Evolutionary conservation across 306 rosid genomes (phyloP).

Genomic region (Malus sylvestris): DNA sequence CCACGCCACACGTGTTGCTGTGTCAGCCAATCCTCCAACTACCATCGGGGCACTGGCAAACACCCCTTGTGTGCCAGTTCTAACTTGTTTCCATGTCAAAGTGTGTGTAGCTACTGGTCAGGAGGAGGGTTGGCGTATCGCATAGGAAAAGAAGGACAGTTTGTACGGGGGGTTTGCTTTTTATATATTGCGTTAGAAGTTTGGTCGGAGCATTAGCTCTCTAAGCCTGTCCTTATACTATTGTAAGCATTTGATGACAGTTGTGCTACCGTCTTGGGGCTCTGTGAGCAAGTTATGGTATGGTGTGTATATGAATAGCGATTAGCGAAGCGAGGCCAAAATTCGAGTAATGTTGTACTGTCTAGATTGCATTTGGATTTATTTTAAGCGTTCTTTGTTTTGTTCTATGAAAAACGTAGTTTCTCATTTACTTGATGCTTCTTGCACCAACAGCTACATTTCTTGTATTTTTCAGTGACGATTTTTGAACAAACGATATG

Average conservation of each 20-base stretch:
- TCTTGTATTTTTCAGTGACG: neutral
- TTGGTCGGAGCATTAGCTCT: constrained; percentile 38
- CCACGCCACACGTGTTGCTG: constrained; percentile 41
- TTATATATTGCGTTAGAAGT: constrained; percentile 32
- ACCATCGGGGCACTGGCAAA: constrained; percentile 80
- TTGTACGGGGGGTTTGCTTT: constrained; percentile 37
- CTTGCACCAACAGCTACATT: neutral
- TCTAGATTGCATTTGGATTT: constrained; percentile 27
- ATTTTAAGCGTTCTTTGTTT: constrained; percentile 6
- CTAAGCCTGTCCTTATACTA: constrained; percentile 24
- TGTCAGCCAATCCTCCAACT: constrained; percentile 51
- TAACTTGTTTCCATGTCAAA: constrained; percentile 54
- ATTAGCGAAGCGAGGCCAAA: neutral
- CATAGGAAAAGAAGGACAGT: constrained; percentile 31
- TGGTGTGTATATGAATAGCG: constrained; percentile 35
- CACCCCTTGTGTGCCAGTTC: constrained; percentile 42
- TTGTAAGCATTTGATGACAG: constrained; percentile 34
- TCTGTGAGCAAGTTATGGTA: constrained; percentile 22
- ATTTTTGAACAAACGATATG: no score
- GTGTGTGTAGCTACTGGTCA: constrained; percentile 60
- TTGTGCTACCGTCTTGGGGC: constrained; percentile 38
- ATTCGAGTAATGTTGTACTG: constrained; percentile 14
- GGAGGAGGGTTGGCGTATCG: constrained; percentile 34
- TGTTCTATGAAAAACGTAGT: neutral
- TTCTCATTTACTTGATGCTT: neutral